Evolutionary conservation across 2,329 filamentous ascomycete genomes (phyloP).

Genomic region (Clarireedia sp.): DNA sequence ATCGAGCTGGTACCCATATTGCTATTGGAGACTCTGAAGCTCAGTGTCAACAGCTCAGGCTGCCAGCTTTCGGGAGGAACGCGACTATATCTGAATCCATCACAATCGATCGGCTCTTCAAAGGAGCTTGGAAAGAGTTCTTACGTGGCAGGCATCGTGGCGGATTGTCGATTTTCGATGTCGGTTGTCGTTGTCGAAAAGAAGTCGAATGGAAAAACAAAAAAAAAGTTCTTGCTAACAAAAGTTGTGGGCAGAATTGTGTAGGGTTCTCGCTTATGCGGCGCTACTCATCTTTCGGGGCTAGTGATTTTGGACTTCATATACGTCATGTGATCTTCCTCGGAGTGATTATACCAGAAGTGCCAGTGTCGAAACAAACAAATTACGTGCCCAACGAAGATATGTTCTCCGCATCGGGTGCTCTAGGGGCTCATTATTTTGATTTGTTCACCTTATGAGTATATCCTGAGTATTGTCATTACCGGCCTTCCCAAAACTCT

Average conservation of each 20-base stretch:
- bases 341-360: too few species aligned
- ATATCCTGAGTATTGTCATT: too few species aligned
- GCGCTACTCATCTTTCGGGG: background rate
- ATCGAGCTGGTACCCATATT: slow-evolving; percentile 67
- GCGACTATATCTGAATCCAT: slow-evolving; percentile 51
- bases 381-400: too few species aligned
- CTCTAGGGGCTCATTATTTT: too few species aligned
- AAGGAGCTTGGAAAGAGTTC: slow-evolving; percentile 16
- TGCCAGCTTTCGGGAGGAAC: slow-evolving; percentile 67
- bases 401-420: too few species aligned
- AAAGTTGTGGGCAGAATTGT: slow-evolving; percentile 1
- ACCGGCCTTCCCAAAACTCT: background rate
- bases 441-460: too few species aligned
- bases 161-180: slow-evolving; percentile 33
- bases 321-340: background rate
- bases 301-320: background rate
- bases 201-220: background rate
- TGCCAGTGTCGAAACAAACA: too few species aligned
- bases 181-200: slow-evolving; percentile 23
- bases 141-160: slow-evolving; percentile 45
- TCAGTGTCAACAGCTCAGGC: slow-evolving; percentile 21
- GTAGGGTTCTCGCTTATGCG: slow-evolving; percentile 6
- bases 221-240: background rate
- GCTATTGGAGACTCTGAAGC: slow-evolving; percentile 35
- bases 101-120: slow-evolving; percentile 23